Evolutionary conservation across 23 red algal species (phyloP), one percentile per base, ranked within the genome.

Genomic region (Gracilariopsis chorda): DNA sequence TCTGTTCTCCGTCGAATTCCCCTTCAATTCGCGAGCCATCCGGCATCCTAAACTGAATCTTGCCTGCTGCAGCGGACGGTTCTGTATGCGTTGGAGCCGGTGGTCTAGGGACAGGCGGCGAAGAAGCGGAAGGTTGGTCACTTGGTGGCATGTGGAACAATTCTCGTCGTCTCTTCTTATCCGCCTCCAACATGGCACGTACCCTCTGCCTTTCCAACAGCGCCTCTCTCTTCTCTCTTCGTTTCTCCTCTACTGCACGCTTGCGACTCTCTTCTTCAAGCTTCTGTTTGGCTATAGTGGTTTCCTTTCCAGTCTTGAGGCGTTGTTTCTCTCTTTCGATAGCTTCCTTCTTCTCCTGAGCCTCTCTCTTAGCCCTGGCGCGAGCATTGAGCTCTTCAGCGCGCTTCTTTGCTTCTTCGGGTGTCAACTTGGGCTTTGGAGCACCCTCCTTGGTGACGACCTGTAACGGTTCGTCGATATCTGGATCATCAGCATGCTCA

Each of bases 11-110:
- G 10, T 55, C 62, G 52, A 99, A 96, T 61, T 82, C 74, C 21
- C 82, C 81, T 70, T 88, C 83, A 34, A 99, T 7, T 28, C 93
- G 63, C 40, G 76, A 70, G 19, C 97, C 97, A 67, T 96, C 97
- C 8, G 97, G 97, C 67, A 99, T 76, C 28, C 97, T 77, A 29
- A 99, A 86, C 70, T 96, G 93, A 56, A 99, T 84, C 19, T 80
- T 75, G 0, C 91, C 93, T 3, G 51, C 78, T 25, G 58, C 48
- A n/a, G 75, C 52, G 40, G 75, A 23, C 35, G 77, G 25, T 19
- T 70, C 52, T 56, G 60, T 21, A 55, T 27, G 25, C 34, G 47
- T 32, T 19, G 79, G 56, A 23, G 72, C 34, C 10, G 75, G 49
- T 32, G 80, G 46, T 30, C 55, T 64, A 45, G 46, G 67, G n/a